Percentiles rank a stretch among this genome's conserved stretches.
These are phyloP conservation scores for Cryphonectria naterciae DNA, from an alignment of 2,329 filamentous ascomycete species.

Conservation along the genomic window DNA sequence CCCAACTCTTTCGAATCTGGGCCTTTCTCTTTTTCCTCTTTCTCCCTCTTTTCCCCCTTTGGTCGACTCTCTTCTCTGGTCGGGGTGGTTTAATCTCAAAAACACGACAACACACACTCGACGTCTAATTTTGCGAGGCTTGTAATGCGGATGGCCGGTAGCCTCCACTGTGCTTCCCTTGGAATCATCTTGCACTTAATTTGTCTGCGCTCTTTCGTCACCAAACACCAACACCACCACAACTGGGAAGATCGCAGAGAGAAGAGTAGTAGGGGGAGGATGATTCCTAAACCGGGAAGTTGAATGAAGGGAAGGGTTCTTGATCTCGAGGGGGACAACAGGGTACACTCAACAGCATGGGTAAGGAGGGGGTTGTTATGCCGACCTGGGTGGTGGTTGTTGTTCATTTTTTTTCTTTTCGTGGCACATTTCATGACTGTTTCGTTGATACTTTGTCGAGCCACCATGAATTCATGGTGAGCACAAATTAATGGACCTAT, in stretches of 20 bases:
- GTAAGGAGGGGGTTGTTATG: not conserved
- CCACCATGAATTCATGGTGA: not conserved
- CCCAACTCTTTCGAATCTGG: not conserved
- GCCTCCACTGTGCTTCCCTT: constrained; percentile 8
- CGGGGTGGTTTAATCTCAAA: not conserved
- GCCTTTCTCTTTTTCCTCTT: not conserved
- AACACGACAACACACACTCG: not conserved
- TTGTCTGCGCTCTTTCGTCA: constrained; percentile 11
- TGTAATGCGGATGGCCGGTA: constrained; percentile 16
- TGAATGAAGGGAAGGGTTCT: not conserved
- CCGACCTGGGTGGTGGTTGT: not conserved
- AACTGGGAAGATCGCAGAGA: not conserved
- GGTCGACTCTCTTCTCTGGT: not conserved
- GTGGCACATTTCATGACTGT: constrained; percentile 9
- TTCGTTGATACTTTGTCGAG: constrained; percentile 11
- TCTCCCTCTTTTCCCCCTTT: not conserved
- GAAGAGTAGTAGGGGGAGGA: not conserved
- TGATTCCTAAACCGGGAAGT: too few relatives aligned
- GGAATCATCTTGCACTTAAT: constrained; percentile 9
- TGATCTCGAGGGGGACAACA: not conserved
- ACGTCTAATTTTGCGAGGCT: constrained; percentile 14
- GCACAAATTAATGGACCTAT: constrained; percentile 2
- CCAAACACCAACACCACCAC: not conserved
- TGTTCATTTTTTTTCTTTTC: constrained; percentile 3
- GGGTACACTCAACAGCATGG: not conserved